Percentiles rank a stretch among this genome's conserved stretches.
phyloP scores from a whole-genome alignment of 2,329 filamentous ascomycete genomes.

The Aspergillus transmontanensis region DNA sequence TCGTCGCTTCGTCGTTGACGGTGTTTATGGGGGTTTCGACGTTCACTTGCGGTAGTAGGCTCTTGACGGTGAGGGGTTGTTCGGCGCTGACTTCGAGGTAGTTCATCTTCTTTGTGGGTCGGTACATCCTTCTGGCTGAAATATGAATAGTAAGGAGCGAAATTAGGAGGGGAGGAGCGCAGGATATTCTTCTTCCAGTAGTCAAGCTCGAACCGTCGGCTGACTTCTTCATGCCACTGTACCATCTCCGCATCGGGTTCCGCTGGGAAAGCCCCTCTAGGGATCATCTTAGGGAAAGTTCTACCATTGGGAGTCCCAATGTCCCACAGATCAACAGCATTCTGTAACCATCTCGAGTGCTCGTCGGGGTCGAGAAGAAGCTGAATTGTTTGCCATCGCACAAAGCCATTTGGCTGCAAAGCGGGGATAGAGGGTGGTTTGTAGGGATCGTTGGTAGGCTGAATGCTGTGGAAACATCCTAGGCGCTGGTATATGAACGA shows the following conservation, averaged over 20 bases:
- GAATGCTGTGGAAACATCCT: slow-evolving; percentile 85
- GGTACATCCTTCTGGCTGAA: slow-evolving; percentile 36
- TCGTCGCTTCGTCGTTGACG: slow-evolving; percentile 25
- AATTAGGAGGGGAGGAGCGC: slow-evolving; percentile 36
- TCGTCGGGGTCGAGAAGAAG: slow-evolving; percentile 84
- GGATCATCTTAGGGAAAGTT: slow-evolving; percentile 61
- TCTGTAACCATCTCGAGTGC: slow-evolving; percentile 81
- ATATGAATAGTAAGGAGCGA: slow-evolving; percentile 29
- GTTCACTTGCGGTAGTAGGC: slow-evolving; percentile 23
- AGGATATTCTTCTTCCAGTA: slow-evolving; percentile 46
- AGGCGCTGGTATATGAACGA: slow-evolving; percentile 92
- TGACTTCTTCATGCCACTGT: slow-evolving; percentile 80
- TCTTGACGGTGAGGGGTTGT: slow-evolving; percentile 18
- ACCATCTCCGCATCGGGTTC: slow-evolving; percentile 78
- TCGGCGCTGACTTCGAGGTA: slow-evolving; percentile 14
- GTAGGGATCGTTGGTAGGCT: slow-evolving; percentile 71
- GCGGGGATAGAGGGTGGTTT: slow-evolving; percentile 77
- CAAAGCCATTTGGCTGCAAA: slow-evolving; percentile 80
- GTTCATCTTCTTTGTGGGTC: slow-evolving; percentile 24
- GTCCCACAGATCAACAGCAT: slow-evolving; percentile 75
- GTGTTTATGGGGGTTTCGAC: slow-evolving; percentile 23
- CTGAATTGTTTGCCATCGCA: slow-evolving; percentile 92
- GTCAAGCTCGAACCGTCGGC: slow-evolving; percentile 68
- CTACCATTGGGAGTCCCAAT: slow-evolving; percentile 69
- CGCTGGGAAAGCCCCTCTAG: slow-evolving; percentile 71